A percentile compares a stretch with the other conserved stretches of the same genome.
Evolutionary conservation across 2,329 filamentous ascomycete species (phyloP).

Genomic region (Phyllosticta citriasiana): DNA sequence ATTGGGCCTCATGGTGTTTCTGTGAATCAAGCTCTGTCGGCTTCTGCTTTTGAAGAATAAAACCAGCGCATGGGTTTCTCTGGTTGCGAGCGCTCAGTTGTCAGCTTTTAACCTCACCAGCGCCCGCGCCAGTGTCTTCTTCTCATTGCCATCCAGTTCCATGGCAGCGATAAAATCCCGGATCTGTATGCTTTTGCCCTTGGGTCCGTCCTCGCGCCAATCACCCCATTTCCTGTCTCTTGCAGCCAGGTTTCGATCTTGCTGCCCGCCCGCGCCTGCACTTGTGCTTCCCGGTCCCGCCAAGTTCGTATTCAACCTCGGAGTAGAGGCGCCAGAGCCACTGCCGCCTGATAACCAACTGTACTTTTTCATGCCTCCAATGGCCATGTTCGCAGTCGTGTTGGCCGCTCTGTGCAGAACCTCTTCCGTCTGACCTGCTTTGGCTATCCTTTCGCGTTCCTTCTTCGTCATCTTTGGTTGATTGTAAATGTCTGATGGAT

Average conservation of each 20-base stretch:
- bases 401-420: constrained; percentile 76
- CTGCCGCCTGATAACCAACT: constrained; percentile 60
- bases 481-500: neutral
- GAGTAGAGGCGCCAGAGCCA: constrained; percentile 24
- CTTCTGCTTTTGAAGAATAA: too few relatives aligned
- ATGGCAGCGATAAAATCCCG: constrained; percentile 72
- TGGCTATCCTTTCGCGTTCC: constrained; percentile 67
- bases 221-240: constrained; percentile 57
- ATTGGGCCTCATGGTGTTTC: too few relatives aligned
- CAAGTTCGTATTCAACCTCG: constrained; percentile 19
- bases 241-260: constrained; percentile 39
- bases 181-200: constrained; percentile 60
- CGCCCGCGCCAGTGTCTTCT: constrained; percentile 35
- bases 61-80: too few relatives aligned
- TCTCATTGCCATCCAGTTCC: constrained; percentile 65
- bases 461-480: constrained; percentile 65
- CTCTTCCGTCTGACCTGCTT: constrained; percentile 63
- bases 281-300: constrained; percentile 15
- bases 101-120: constrained; percentile 22
- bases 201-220: constrained; percentile 69
- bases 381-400: constrained; percentile 66
- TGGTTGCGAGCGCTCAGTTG: neutral
- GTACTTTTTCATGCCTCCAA: constrained; percentile 65
- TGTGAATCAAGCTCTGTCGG: too few relatives aligned
- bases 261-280: constrained; percentile 24